A percentile compares a stretch with the other conserved stretches of the same genome.
Conservation (phyloP, 495 filamentous ascomycete genomes). For the Penicillium ochrochloron region DNA sequence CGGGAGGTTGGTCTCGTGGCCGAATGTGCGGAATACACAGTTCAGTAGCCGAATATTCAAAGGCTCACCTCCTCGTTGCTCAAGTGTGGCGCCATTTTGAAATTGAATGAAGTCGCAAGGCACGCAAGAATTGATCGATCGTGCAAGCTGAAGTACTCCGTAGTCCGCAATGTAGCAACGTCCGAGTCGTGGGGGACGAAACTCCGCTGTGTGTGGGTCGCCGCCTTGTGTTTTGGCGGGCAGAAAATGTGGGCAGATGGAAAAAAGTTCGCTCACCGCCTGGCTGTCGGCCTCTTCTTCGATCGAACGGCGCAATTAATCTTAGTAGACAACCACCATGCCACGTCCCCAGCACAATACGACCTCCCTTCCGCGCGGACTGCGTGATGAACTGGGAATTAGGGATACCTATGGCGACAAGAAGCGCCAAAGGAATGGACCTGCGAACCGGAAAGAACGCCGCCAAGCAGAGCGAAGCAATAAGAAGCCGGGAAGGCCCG, state of each 20-base stretch:
- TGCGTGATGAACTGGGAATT: constrained; percentile 63
- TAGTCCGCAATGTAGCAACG: constrained; percentile 20
- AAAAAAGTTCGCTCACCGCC: constrained; percentile 37
- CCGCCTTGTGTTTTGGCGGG: constrained; percentile 31
- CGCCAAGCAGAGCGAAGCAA: constrained; percentile 60
- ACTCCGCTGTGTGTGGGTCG: constrained; percentile 32
- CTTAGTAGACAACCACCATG: constrained; percentile 33
- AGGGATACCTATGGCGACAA: constrained; percentile 46
- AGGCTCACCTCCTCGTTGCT: constrained; percentile 72
- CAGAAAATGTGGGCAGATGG: constrained; percentile 24
- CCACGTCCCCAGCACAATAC: constrained; percentile 55
- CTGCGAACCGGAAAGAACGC: constrained; percentile 61
- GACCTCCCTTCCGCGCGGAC: constrained; percentile 64
- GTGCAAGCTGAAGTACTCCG: constrained; percentile 19
- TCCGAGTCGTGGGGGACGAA: constrained; percentile 28
- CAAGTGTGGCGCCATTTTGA: constrained; percentile 61
- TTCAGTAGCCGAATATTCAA: constrained; percentile 6
- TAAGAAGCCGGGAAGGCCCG: constrained; percentile 54
- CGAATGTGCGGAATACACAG: constrained; percentile 12
- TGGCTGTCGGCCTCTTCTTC: constrained; percentile 7
- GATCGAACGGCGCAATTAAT: constrained; percentile 8
- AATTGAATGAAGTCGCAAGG: constrained; percentile 17
- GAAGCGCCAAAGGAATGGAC: constrained; percentile 45
- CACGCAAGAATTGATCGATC: constrained; percentile 20
- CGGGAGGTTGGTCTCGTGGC: constrained; percentile 20